phyloP scores from a whole-genome alignment of 108 stramenopile species.

The Nannochloropsis salina region DNA sequence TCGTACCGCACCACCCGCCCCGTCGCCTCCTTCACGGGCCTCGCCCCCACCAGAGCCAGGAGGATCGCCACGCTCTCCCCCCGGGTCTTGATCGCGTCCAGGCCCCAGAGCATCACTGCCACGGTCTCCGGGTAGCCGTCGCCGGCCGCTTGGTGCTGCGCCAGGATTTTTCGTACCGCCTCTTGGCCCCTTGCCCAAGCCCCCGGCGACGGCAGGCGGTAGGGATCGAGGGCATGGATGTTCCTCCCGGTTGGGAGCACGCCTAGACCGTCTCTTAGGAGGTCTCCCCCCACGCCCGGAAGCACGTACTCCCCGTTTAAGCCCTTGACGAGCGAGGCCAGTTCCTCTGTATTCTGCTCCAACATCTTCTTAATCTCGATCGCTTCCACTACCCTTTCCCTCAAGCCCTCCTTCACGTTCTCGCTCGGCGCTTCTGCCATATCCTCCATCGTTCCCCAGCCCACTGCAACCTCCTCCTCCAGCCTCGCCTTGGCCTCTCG shows the following conservation, averaged over 20 bases:
- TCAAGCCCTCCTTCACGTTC: conserved; percentile 2
- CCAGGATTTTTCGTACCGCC: conserved; percentile 66
- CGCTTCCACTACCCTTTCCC: conserved; percentile 52
- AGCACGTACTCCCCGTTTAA: conserved; percentile 66
- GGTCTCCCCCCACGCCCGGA: conserved; percentile 68
- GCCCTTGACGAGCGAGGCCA: conserved; percentile 60
- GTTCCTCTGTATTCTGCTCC: conserved; percentile 62
- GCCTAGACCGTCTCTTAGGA: conserved; percentile 64
- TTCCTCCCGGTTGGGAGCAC: conserved; percentile 75
- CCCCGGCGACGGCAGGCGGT: conserved; percentile 70
- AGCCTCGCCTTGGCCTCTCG: neutral
- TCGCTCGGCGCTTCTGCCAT: neutral
- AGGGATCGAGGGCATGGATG: conserved; percentile 74
- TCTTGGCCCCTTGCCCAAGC: conserved; percentile 68
- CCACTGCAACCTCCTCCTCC: neutral
- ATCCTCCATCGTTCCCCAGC: neutral
- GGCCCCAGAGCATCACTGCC: conserved; percentile 73
- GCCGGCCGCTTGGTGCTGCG: conserved; percentile 62
- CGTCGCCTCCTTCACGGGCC: conserved; percentile 69
- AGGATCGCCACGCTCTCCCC: conserved; percentile 78
- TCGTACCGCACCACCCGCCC: conserved; percentile 69
- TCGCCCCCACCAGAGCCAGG: conserved; percentile 68
- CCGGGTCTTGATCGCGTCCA: conserved; percentile 72
- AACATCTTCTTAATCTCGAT: conserved; percentile 59
- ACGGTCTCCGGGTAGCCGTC: conserved; percentile 66